Percentiles rank a stretch among this genome's conserved stretches.
phyloP scores from a whole-genome alignment of 805 yeast species.

The Pichia kluyveri region DNA sequence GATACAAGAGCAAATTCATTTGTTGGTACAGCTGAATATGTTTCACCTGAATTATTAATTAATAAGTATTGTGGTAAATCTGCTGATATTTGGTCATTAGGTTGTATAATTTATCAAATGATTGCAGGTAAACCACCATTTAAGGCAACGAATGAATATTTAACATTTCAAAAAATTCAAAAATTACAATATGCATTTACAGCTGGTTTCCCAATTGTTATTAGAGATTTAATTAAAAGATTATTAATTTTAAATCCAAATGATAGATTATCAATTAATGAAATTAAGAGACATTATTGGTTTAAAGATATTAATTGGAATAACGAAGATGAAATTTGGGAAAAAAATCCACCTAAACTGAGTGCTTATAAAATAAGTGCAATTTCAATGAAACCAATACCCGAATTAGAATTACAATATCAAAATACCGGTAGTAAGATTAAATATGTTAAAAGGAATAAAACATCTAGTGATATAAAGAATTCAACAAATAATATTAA shows the following conservation, averaged over 20 bases:
- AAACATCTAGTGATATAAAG: background rate
- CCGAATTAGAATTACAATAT: slow-evolving; percentile 32
- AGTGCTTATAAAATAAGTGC: slow-evolving; percentile 71
- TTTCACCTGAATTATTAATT: slow-evolving; percentile 71
- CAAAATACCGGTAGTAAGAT: slow-evolving; percentile 7
- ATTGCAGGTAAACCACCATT: slow-evolving; percentile 69
- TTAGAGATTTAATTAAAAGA: slow-evolving; percentile 65
- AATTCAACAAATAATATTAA: background rate
- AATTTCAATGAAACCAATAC: slow-evolving; percentile 69
- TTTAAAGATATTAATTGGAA: slow-evolving; percentile 48
- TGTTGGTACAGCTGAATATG: slow-evolving; percentile 83
- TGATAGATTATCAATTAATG: slow-evolving; percentile 47
- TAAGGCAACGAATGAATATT: slow-evolving; percentile 73
- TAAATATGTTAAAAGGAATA: slow-evolving; percentile 4
- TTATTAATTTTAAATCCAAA: slow-evolving; percentile 57
- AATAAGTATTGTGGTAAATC: slow-evolving; percentile 59
- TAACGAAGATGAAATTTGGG: slow-evolving; percentile 50
- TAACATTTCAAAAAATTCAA: slow-evolving; percentile 74
- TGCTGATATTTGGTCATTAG: slow-evolving; percentile 55
- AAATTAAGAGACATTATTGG: slow-evolving; percentile 56
- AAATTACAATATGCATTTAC: slow-evolving; percentile 75
- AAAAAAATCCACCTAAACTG: slow-evolving; percentile 46
- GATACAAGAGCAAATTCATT: slow-evolving; percentile 69
- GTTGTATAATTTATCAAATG: slow-evolving; percentile 53
- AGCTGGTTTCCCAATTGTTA: slow-evolving; percentile 70